Evolutionary conservation across 1,284 basidiomycete genomes (phyloP), one percentile per base, ranked within the genome.

Genomic region (Kalmanozyma brasiliensis): DNA sequence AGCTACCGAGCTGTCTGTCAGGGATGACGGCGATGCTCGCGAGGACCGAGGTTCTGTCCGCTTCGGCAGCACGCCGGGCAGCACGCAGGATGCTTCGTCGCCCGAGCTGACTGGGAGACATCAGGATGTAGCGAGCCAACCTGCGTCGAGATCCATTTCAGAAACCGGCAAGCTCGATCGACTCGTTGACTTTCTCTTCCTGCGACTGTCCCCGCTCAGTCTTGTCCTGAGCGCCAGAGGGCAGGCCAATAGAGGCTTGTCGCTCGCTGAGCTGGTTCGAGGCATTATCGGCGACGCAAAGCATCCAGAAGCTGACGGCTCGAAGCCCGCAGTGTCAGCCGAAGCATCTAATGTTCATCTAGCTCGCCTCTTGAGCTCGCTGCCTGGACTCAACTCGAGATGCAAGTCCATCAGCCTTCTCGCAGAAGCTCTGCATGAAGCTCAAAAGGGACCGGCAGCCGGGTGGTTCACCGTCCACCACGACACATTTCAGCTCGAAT

Each of bases 351-450:
- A 16, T 0, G 45, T 49, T n/a, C 61, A 64, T 24, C 41, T 57
- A 4, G 53, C 61, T 4, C 53, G 61, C 4, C 45, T 64, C 2
- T 26, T 57, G 22, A 30, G 35, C n/a, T 24, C 37, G 4, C 1
- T 52, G 3, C 61, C 61, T 5, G 49, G 53, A 19, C 53, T 64
- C 19, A 24, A 38, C 1, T 52, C 49, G 7, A 45, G 61, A 26
- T 64, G 53, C 61, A 64, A 64, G 14, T 57, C 61, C 2, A 45
- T 64, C 49, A 26, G 30, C n/a, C 53, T 57, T 16, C 49, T 64
- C 8, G 37, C 49, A 8, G 26, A 57, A 16, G 61, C 61, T 0
- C 45, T 64, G 4, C 29, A 49, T 0, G 20, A 16, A 2, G 2
- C 47, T 42, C 34, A 40, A 23, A 10, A 43, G 0, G 45, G 49